Conservation (phyloP, 768 basidiomycete genomes). For the Collybiopsis confluens region DNA sequence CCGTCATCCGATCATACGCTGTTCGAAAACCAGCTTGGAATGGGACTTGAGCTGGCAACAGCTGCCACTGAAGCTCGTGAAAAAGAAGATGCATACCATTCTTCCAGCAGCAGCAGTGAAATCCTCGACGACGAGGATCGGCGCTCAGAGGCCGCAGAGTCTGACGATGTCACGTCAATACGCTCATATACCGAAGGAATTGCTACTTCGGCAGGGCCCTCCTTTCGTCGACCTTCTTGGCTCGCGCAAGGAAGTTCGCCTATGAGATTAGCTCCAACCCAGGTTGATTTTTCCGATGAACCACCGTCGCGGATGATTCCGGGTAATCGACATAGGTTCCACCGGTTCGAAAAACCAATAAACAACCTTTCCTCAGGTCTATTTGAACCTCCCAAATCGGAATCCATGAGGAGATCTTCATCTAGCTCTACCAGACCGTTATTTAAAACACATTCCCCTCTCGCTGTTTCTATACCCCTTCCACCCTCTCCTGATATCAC, state of each 20-base stretch:
- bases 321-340: neutral
- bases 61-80: slow-evolving; percentile 58
- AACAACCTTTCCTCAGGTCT: slow-evolving; percentile 15
- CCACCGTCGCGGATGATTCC: slow-evolving; percentile 7
- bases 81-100: slow-evolving; percentile 38
- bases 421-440: slow-evolving; percentile 42
- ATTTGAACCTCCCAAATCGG: slow-evolving; percentile 22
- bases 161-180: slow-evolving; percentile 69
- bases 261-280: slow-evolving; percentile 19
- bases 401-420: slow-evolving; percentile 37
- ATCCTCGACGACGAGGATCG: slow-evolving; percentile 62
- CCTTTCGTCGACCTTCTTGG: slow-evolving; percentile 45
- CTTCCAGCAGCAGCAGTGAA: slow-evolving; percentile 62
- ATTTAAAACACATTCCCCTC: slow-evolving; percentile 20
- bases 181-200: slow-evolving; percentile 58
- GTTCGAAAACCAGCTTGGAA: slow-evolving; percentile 66
- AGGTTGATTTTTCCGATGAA: slow-evolving; percentile 12
- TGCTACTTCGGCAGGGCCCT: slow-evolving; percentile 9
- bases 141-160: slow-evolving; percentile 55
- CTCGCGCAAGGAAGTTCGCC: slow-evolving; percentile 29
- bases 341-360: neutral
- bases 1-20: slow-evolving; percentile 58
- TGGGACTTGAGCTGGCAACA: slow-evolving; percentile 66
- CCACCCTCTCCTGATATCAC: slow-evolving; percentile 48
- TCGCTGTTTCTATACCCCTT: slow-evolving; percentile 36